These are phyloP conservation scores for Penicillium pulvis DNA, from an alignment of 495 filamentous ascomycete species.

Conservation along the genomic window DNA sequence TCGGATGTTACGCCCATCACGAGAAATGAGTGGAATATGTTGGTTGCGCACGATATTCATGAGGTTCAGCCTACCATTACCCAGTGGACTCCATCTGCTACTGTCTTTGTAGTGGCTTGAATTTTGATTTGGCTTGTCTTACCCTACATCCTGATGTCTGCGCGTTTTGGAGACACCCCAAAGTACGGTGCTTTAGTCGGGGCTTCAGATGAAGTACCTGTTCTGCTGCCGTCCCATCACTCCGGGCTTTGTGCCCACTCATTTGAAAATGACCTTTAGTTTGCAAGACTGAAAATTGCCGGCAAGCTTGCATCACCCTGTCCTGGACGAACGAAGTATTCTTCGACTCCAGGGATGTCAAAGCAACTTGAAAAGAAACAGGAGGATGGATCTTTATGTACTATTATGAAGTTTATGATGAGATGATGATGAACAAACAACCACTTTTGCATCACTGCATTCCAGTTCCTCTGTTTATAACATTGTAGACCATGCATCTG, in stretches of 20 bases:
- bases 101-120: slow-evolving; percentile 41
- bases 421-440: slow-evolving; percentile 5
- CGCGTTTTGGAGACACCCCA: not conserved
- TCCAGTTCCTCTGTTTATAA: not conserved
- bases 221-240: not conserved
- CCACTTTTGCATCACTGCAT: not conserved
- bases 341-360: not conserved
- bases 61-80: slow-evolving; percentile 40
- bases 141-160: not conserved
- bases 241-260: not conserved
- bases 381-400: not conserved
- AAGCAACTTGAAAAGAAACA: not conserved
- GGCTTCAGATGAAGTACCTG: not conserved
- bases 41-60: slow-evolving; percentile 36
- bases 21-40: slow-evolving; percentile 50
- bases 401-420: not conserved
- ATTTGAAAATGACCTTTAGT: not conserved
- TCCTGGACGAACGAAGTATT: not conserved
- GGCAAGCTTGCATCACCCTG: not conserved
- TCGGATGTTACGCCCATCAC: slow-evolving; percentile 52
- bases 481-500: not conserved
- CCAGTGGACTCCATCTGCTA: slow-evolving; percentile 48
- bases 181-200: not conserved
- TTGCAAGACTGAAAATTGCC: not conserved
- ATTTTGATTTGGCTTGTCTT: not conserved